Base-by-base conservation (phyloP, 306 rosid species). In the Ormosia emarginata region DNA sequence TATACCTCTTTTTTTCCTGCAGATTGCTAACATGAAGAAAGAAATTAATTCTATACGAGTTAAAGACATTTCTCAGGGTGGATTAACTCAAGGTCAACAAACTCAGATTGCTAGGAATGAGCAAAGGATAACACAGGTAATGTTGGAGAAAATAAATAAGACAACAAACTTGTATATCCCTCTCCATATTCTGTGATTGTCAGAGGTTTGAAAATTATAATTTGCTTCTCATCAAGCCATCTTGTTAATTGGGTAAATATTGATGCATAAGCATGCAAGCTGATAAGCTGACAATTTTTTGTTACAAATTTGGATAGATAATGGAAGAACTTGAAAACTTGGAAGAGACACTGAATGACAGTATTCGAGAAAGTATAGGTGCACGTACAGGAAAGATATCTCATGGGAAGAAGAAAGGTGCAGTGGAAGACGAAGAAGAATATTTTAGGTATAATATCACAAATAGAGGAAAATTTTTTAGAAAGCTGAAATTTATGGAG, bases 51-150 rank as follows among this genome's bases (percentile, higher is more conserved):
- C 97, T 41, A 95, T 95, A 83, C 95, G 97, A 76, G 94, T 86
- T 88, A 95, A 95, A 86, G 99, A 93, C 88, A 92, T 93, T 71
- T 77, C 98, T 85, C 99, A 95, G 87, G 99, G 99, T 75, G 99
- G 99, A 9, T 85, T 95, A 88, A 91, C 98, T 41, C 99, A 95
- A 81, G 99, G 99, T 67, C 99, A 95, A 85, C 99, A 92, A 84
- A 90, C 91, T 79, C 99, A 95, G 85, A 95, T 95, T 80, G 99
- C 99, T 36, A 87, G 99, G 83, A 95, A 93, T 85, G 99, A 95
- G 84, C 99, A 95, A 81, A 92, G 99, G 86, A 95, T 91, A 12
- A 14, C 85, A 59, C 92, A 95, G 97, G 99, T 95, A 86, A 75
- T 77, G 33, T 77, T 71, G 80, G 49, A 68, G 61, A 78, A 81